Conservation (phyloP, 2,329 filamentous ascomycete species). For the Aschersonia sp. region DNA sequence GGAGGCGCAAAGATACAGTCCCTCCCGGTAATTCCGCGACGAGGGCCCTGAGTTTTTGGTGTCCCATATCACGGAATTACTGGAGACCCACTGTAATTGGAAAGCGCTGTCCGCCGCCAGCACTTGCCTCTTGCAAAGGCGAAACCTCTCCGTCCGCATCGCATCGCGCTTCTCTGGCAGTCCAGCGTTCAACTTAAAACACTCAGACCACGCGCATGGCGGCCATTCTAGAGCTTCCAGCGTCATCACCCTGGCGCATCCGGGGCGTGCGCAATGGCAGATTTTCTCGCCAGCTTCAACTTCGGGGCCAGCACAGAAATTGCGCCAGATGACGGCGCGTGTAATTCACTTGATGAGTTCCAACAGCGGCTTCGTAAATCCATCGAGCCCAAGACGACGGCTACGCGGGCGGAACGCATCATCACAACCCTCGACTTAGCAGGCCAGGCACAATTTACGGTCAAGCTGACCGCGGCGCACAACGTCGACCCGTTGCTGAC, state of each 20-base stretch:
- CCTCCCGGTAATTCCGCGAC: no score
- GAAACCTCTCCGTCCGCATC: no score
- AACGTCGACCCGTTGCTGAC: constrained; percentile 20
- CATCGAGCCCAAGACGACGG: constrained; percentile 26
- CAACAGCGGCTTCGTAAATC: constrained; percentile 26
- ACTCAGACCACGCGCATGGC: neutral
- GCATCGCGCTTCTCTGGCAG: no score
- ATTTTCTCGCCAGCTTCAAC: constrained; percentile 23
- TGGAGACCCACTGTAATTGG: no score
- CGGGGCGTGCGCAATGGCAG: constrained; percentile 13
- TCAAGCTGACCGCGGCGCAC: constrained; percentile 20
- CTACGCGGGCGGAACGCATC: constrained; percentile 35
- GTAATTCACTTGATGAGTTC: constrained; percentile 27
- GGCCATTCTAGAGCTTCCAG: no score
- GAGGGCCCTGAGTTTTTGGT: no score
- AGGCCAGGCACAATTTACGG: constrained; percentile 25
- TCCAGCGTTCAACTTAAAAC: neutral
- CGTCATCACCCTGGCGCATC: neutral
- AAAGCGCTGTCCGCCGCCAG: no score
- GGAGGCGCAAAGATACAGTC: no score
- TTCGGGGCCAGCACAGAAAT: constrained; percentile 10
- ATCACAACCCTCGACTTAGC: constrained; percentile 31
- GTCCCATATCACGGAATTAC: no score
- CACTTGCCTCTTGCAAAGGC: no score
- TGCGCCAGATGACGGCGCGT: constrained; percentile 11